A percentile compares a stretch with the other conserved stretches of the same genome.
phyloP scores from a whole-genome alignment of 2,329 filamentous ascomycete species.

The Colletotrichum musae region DNA sequence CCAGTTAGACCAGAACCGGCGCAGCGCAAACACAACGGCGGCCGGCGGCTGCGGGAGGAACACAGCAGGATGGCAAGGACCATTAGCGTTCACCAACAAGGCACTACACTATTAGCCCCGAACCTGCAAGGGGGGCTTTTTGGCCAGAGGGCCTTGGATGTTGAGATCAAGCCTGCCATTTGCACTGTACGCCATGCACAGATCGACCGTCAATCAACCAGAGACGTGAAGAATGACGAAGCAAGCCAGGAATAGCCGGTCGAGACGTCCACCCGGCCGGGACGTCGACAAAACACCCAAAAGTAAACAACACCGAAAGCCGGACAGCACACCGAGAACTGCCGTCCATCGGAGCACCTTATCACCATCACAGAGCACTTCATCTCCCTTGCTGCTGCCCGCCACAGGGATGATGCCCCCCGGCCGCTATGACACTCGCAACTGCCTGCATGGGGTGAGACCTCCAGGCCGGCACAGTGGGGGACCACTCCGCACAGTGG shows the following conservation, averaged over 20 bases:
- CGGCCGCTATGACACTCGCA: slow-evolving; percentile 30
- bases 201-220: slow-evolving; percentile 3
- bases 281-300: not conserved
- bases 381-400: no score
- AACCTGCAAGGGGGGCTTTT: not conserved
- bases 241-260: no score
- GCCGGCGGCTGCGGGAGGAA: not conserved
- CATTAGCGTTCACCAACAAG: not conserved
- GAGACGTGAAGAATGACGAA: not conserved
- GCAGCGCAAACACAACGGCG: slow-evolving; percentile 1
- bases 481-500: not conserved
- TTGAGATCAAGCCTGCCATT: not conserved
- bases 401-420: slow-evolving; percentile 26
- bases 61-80: not conserved
- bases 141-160: not conserved
- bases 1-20: not conserved
- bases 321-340: not conserved
- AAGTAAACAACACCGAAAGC: not conserved
- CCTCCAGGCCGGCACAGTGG: slow-evolving; percentile 3
- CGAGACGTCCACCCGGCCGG: no score
- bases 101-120: not conserved
- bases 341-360: no score
- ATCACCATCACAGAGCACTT: no score
- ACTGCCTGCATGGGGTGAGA: slow-evolving; percentile 31
- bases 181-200: not conserved